Evolutionary conservation across 2,329 filamentous ascomycete species (phyloP), one percentile per base, ranked within the genome.

Genomic region (Paramyrothecium roridum): DNA sequence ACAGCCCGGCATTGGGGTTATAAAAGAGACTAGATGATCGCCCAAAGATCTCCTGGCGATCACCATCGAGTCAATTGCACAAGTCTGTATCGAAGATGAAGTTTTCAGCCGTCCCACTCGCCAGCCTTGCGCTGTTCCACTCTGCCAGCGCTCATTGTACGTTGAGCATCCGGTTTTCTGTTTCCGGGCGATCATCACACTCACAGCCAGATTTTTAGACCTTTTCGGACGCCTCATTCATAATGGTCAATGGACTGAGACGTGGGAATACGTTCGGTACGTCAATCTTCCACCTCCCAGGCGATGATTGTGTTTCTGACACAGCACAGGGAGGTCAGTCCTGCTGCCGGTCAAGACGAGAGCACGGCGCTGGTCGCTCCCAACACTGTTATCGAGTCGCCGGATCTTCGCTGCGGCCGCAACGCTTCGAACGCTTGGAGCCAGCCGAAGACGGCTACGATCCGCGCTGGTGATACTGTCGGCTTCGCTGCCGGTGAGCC

Each of bases 201-300:
- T 23, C 13, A 23, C 21, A 30, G 22, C 1, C 11, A 12, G 11
- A 26, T 30, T 2, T 8, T 8, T 30, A 56, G 55, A 56, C 45
- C 40, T 53, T 16, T 56, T 56, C 21, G 52, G 52, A n/a, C 55
- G 52, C 43, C 40, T 56, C 33, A 54, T 56, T 21, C 52, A 54
- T n/a, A 48, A 52, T 48, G 55, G 55, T 11, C 19, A 40, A 17
- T 46, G 34, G 30, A 50, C 52, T 26, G 48, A 52, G 16, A 52
- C 48, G 17, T 56, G 55, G 55, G 55, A 56, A 45, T 56, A 56
- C 43, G 40, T 56, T 22, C 55, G 55, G 45, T 52, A 56, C 17
- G 50, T 56, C 46, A 47, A 47, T n/a, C 52, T 30, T 16, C 23
- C 12, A 16, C n/a, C 21, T 19, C 46, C 12, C 33, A 22, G 13